phyloP scores from a whole-genome alignment of 192 early-diverging fungal genomes.

The Lobosporangium transversale region DNA sequence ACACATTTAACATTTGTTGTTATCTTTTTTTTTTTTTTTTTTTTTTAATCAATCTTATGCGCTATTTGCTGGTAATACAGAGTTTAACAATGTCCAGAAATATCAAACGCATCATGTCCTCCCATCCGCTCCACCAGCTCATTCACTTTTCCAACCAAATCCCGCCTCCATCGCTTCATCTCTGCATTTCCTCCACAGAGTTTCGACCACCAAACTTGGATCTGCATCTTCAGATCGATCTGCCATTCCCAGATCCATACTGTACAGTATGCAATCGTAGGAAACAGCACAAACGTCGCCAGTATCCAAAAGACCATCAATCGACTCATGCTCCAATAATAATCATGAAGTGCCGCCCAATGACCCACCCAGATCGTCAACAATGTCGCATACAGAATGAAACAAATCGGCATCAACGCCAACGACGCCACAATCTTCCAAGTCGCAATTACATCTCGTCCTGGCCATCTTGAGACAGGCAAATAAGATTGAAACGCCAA shows the following conservation, averaged over 20 bases:
- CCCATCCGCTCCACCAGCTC: slow-evolving; percentile 36
- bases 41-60: no score
- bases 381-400: slow-evolving; percentile 32
- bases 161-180: slow-evolving; percentile 48
- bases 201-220: slow-evolving; percentile 51
- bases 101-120: slow-evolving; percentile 27
- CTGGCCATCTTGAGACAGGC: slow-evolving; percentile 58
- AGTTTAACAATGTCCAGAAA: slow-evolving; percentile 20
- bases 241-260: slow-evolving; percentile 54
- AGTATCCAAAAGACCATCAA: slow-evolving; percentile 27
- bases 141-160: slow-evolving; percentile 17
- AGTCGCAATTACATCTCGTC: slow-evolving; percentile 58
- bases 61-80: no score
- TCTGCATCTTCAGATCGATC: slow-evolving; percentile 45
- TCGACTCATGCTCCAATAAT: slow-evolving; percentile 23
- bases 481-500: slow-evolving; percentile 54
- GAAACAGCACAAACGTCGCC: slow-evolving; percentile 24
- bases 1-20: no score
- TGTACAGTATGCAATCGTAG: slow-evolving; percentile 29
- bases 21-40: no score
- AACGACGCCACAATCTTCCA: slow-evolving; percentile 56
- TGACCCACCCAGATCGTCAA: slow-evolving; percentile 16
- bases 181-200: slow-evolving; percentile 39
- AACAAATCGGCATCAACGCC: slow-evolving; percentile 46
- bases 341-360: slow-evolving; percentile 4